A percentile compares a stretch with the other conserved stretches of the same genome.
Evolutionary conservation across 2,329 filamentous ascomycete species (phyloP).

Genomic region (Cytospora piceicola): DNA sequence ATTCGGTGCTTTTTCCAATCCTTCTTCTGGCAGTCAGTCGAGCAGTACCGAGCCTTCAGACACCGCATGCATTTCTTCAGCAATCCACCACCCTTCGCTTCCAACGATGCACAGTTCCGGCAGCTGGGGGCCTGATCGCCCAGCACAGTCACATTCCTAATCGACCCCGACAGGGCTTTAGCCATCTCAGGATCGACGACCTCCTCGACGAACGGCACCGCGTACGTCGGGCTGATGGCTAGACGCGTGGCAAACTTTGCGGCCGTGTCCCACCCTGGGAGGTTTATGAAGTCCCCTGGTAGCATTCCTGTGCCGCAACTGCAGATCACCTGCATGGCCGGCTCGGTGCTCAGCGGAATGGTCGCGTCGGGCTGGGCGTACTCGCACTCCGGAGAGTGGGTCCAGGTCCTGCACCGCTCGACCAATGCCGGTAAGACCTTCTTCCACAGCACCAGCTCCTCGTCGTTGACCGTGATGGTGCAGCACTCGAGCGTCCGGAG

Average conservation of each 20-base stretch:
- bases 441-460: constrained; percentile 62
- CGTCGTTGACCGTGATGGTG: constrained; percentile 49
- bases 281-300: constrained; percentile 43
- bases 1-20: constrained; percentile 58
- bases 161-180: background rate
- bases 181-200: constrained; percentile 4
- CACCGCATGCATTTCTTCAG: constrained; percentile 54
- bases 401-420: constrained; percentile 55
- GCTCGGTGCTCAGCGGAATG: constrained; percentile 46
- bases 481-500: constrained; percentile 43
- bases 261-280: constrained; percentile 50
- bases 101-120: constrained; percentile 42
- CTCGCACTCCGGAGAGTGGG: constrained; percentile 47
- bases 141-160: background rate
- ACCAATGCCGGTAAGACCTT: constrained; percentile 47
- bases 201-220: constrained; percentile 49
- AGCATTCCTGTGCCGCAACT: constrained; percentile 50
- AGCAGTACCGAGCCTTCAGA: constrained; percentile 53
- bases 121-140: constrained; percentile 35
- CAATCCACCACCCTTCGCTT: constrained; percentile 36
- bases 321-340: constrained; percentile 47
- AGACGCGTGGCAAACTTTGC: constrained; percentile 54
- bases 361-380: constrained; percentile 43
- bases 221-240: constrained; percentile 60
- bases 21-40: constrained; percentile 54